Evolutionary conservation across 108 stramenopile genomes (phyloP), one percentile per base, ranked within the genome.

Genomic region (Cyclotella baltica): DNA sequence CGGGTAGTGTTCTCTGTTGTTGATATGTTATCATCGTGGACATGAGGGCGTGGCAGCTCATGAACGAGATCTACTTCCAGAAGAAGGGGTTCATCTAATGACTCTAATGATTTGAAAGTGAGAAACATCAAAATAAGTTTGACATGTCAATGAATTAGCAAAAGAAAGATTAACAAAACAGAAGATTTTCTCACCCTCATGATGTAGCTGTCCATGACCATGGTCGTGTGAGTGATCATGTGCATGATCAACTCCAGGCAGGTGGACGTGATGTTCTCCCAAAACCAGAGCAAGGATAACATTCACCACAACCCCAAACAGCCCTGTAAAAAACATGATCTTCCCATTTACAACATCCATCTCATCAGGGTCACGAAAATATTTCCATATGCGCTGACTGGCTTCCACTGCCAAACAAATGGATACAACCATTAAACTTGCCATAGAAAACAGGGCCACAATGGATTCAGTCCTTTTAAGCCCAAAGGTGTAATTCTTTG

Each of bases 231-330:
- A 76, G 55, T 81, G 84, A 52, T 74, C 76, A 62, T 86, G 86
- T 25, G 28, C 59, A 67, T 78, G 76, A 40, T 76, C 83, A 28
- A 35, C 77, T 34, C 91, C 90, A 15, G 88, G 90, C 81, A 88
- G 51, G 71, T 93, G 92, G 15, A 88, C 88, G 72, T 95, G 94
- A 71, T 88, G 59, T 46, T 94, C 85, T 56, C 92, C 94, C 65
- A 97, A 67, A 30, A 98, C 89, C 23, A 84, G 67, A 0, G 94
- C 95, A 50, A 99, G 75, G 36, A 76, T 87, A n/a, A 98, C 33
- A 76, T 99, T 99, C 27, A 97, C 93, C 2, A 96, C 46, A 18
- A 99, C 93, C 2, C 98, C 98, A 69, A 99, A 86, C 25, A 72
- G 52, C 0, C 97, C 98, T 47, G 97, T 85, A 8, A 74, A 52